phyloP scores from a whole-genome alignment of 495 filamentous ascomycete genomes.

The Neurospora pannonica region DNA sequence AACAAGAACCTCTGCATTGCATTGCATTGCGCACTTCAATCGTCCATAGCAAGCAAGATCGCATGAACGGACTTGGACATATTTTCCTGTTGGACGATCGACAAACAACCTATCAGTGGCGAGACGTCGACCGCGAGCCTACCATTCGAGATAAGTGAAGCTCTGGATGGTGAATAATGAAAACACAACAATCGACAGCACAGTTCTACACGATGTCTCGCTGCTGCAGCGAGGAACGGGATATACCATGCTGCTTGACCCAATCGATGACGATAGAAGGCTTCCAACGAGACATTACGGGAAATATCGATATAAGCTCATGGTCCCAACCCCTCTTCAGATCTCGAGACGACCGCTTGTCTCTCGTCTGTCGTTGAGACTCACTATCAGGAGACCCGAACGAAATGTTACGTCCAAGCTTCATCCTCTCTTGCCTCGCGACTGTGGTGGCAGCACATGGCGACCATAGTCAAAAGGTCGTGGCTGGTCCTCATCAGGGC shows the following conservation, averaged over 20 bases:
- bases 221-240: background rate
- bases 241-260: background rate
- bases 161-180: background rate
- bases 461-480: constrained; percentile 27
- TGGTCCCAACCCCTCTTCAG: background rate
- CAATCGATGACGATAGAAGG: background rate
- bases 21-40: background rate
- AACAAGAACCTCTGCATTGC: constrained; percentile 5
- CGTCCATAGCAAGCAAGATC: background rate
- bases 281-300: background rate
- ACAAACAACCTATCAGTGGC: background rate
- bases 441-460: constrained; percentile 22
- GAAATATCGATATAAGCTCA: background rate
- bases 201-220: background rate
- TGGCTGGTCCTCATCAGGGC: constrained; percentile 40
- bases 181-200: background rate
- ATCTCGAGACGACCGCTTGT: background rate
- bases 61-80: background rate
- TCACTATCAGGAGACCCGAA: background rate
- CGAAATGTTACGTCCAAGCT: constrained; percentile 15
- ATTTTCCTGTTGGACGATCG: background rate
- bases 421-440: constrained; percentile 16
- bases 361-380: background rate
- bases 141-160: background rate
- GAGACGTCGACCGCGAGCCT: background rate